Conservation (phyloP, 192 early-diverging fungal species). For the Rhizoclosmatium globosum region DNA sequence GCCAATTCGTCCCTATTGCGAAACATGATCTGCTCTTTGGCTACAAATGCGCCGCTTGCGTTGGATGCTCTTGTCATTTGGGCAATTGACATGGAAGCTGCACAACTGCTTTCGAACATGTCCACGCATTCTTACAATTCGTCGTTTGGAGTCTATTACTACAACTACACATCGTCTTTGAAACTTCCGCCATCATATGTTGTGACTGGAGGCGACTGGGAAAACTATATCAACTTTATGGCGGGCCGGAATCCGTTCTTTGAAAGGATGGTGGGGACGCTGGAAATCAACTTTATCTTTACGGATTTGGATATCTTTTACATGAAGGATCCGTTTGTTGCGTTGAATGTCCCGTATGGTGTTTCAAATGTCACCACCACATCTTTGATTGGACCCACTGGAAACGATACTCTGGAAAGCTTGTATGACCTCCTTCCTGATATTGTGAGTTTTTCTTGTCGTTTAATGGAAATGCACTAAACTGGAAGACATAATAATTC, state of each 20-base stretch:
- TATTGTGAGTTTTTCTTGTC: too few species aligned
- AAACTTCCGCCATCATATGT: not conserved
- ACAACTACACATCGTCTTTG: not conserved
- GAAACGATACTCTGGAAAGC: not conserved
- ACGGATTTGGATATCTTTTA: constrained; percentile 22
- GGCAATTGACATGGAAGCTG: constrained; percentile 11
- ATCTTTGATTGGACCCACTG: not conserved
- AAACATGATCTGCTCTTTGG: constrained; percentile 29
- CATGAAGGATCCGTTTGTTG: constrained; percentile 9
- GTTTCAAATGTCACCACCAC: not conserved
- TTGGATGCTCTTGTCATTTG: constrained; percentile 18
- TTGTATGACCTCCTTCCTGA: too few species aligned
- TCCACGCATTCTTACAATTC: not conserved
- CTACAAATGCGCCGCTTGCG: constrained; percentile 20
- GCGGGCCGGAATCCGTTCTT: constrained; percentile 19
- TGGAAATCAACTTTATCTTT: constrained; percentile 20
- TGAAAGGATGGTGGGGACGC: not conserved
- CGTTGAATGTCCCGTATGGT: constrained; percentile 20
- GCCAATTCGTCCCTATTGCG: not conserved
- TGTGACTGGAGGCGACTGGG: not conserved
- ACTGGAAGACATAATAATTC: too few species aligned
- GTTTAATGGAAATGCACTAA: too few species aligned
- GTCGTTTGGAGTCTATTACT: constrained; percentile 19
- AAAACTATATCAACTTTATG: constrained; percentile 8
- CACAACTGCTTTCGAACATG: not conserved